Conservation (phyloP, 805 yeast genomes). For the Millerozyma miso region DNA sequence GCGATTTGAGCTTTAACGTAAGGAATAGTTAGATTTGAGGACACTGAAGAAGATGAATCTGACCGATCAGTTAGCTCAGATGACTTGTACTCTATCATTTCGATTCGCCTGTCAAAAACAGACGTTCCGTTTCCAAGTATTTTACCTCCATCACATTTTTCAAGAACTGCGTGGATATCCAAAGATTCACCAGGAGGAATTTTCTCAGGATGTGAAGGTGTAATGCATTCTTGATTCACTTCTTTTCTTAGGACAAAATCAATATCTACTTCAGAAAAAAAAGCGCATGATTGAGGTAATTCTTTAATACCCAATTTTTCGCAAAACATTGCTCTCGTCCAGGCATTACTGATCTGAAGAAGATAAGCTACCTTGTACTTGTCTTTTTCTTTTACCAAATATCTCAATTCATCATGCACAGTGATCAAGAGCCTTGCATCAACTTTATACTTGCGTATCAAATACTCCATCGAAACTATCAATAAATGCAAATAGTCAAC, state of each 20-base stretch:
- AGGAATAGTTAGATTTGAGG: conserved; percentile 13
- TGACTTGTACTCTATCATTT: background rate
- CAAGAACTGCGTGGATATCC: conserved; percentile 52
- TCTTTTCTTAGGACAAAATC: conserved; percentile 88
- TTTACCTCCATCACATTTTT: conserved; percentile 21
- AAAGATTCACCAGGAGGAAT: conserved; percentile 78
- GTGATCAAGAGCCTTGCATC: conserved; percentile 79
- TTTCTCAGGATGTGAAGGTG: conserved; percentile 75
- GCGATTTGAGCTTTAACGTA: conserved; percentile 27
- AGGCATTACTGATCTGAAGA: conserved; percentile 81
- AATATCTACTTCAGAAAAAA: conserved; percentile 89
- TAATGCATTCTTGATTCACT: conserved; percentile 84
- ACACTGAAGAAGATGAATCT: background rate
- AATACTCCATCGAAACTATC: conserved; percentile 82
- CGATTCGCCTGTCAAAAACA: conserved; percentile 3
- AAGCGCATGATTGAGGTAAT: conserved; percentile 92
- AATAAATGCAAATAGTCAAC: conserved; percentile 91
- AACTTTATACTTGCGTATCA: conserved; percentile 57
- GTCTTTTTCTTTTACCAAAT: conserved; percentile 68
- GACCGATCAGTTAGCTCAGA: background rate
- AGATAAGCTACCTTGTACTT: conserved; percentile 74
- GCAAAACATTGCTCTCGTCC: conserved; percentile 96
- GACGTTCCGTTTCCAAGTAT: conserved; percentile 7
- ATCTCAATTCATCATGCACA: conserved; percentile 94
- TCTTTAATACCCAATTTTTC: conserved; percentile 87